Evolutionary conservation across 305 asterid species (phyloP), one percentile per base, ranked within the genome.

Genomic region (Fraxinus platypoda): DNA sequence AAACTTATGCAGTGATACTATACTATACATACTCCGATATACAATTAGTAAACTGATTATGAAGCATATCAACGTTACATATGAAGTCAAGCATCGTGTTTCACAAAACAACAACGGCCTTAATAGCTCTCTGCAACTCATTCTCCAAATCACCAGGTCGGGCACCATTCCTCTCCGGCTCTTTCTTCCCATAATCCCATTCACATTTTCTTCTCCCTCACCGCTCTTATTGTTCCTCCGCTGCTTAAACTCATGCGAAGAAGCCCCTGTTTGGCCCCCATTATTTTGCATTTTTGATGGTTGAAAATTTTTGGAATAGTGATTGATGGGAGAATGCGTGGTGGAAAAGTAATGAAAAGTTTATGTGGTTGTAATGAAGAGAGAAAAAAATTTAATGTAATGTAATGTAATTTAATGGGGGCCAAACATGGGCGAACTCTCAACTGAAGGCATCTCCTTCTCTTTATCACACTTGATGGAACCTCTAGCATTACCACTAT

Each of bases 81-180:
- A 82, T 30, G 38, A 26, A 25, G n/a, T 26, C 73, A 6, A 66
- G 66, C 33, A 68, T 77, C 80, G 41, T 37, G 78, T 82, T 87
- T 88, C 77, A 87, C 0, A 82, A 84, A 68, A 97, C 90, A 73
- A 94, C 89, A 68, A 95, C 92, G 64, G 96, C 98, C 87, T 79
- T 82, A 77, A 95, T 92, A 62, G 98, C 98, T 89, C 88, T 92
- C 90, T 95, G 91, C 92, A 92, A 85, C 87, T 95, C 98, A 86
- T 77, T 90, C 90, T 95, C 98, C 76, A 95, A 90, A 85, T 92
- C 94, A 75, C 79, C 82, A 25, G 87, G 89, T 19, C 84, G 5
- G 79, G 74, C 80, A 8, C 23, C 68, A 19, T 86, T 87, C 85
- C 86, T 87, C 91, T 84, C 87, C 62, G 77, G 88, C 76, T 91